These are phyloP conservation scores for Bifiguratus adelaidae DNA, from an alignment of 192 early-diverging fungal genomes.

Conservation along the genomic window DNA sequence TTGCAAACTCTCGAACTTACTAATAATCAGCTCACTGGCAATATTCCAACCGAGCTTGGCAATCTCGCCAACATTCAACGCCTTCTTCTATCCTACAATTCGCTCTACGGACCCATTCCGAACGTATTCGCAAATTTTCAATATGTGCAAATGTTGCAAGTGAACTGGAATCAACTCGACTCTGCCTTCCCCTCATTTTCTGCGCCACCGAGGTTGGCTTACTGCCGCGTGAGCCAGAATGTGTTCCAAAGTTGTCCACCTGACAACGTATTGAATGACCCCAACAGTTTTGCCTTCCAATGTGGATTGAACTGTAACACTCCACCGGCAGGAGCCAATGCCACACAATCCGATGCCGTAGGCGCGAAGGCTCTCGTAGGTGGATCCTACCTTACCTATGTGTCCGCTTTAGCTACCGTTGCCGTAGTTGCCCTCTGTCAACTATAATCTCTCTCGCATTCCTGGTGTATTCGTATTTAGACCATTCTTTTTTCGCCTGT, in stretches of 20 bases:
- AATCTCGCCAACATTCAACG: slow-evolving; percentile 8
- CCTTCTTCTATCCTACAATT: slow-evolving; percentile 10
- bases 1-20: slow-evolving; percentile 15
- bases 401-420: slow-evolving; percentile 10
- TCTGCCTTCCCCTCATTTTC: slow-evolving; percentile 11
- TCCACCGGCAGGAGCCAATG: slow-evolving; percentile 19
- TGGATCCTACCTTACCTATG: slow-evolving; percentile 14
- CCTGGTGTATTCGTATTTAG: no score
- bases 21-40: slow-evolving; percentile 14
- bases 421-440: no score
- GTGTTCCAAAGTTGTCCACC: slow-evolving; percentile 15
- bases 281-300: slow-evolving; percentile 11
- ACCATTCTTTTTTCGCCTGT: no score
- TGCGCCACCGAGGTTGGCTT: slow-evolving; percentile 10
- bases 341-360: slow-evolving; percentile 19
- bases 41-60: slow-evolving; percentile 7
- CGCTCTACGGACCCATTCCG: slow-evolving; percentile 10
- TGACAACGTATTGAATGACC: background rate
- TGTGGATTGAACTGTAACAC: slow-evolving; percentile 13
- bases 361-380: slow-evolving; percentile 11
- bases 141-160: slow-evolving; percentile 5
- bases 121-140: slow-evolving; percentile 2
- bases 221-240: slow-evolving; percentile 11
- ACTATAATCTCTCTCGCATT: no score
- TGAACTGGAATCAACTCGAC: slow-evolving; percentile 15